Evolutionary conservation across 371 early-diverging fungal genomes (phyloP), one percentile per base, ranked within the genome.

Genomic region (Apophysomyces elegans): DNA sequence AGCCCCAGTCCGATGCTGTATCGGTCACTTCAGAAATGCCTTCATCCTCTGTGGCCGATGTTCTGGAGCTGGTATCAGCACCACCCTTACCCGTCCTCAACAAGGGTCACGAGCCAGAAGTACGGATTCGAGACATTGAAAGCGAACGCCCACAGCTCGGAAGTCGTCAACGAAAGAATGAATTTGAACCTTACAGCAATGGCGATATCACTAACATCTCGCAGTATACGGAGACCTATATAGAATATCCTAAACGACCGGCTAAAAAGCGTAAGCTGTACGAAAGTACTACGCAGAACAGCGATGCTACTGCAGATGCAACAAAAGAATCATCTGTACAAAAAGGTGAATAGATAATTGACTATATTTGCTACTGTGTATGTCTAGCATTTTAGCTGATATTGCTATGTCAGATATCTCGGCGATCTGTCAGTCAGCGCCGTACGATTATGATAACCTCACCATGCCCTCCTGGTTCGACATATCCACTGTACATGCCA

Each of bases 401-500:
- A 11, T n/a, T 18, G 5, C 35, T 13, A 64, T 2, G 32, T 21
- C 21, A 41, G 65, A 70, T 57, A 59, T 76, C 13, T 14, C 59
- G 11, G 37, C 65, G 0, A 39, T 74, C 9, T 47, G 64, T 26
- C 60, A 59, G 44, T 58, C 72, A 13, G 62, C 61, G 4, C 80
- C 80, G 1, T 70, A 63, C 21, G 59, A 71, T 43, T 72, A 75
- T 60, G 39, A 37, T 2, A 58, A 63, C 1, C 4, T 74, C 9
- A 13, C 54, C 0, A 18, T 58, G 7, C 81, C 81, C 2, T 45
- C 38, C 2, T 99, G 99, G 99, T 99, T 97, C 73, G 80, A 86
- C 58, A 76, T 91, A 61, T 50, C 83, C 21, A 71, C 67, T 21
- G 89, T 99, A 32, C 90, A 97, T 69, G 92, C 91, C 43, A 91